Evolutionary conservation across 2,329 filamentous ascomycete genomes (phyloP), one percentile per base, ranked within the genome.

Genomic region (Ophiostoma montium): DNA sequence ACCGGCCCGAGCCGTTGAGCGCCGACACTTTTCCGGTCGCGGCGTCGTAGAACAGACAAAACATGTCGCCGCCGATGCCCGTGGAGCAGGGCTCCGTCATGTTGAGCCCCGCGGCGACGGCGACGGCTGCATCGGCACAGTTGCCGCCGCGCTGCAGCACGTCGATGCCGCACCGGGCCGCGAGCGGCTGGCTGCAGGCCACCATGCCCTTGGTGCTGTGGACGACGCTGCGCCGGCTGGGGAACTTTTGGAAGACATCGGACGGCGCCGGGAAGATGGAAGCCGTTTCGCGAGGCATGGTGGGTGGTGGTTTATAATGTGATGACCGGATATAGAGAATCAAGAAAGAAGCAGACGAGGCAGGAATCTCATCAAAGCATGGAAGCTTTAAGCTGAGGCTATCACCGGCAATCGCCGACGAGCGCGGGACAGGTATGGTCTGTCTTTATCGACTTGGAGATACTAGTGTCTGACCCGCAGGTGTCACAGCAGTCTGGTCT

Each of bases 31-130:
- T 84, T 61, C 84, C 84, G 0, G 82, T 86, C 57, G 82, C 76
- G 38, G 87, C 86, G 61, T 94, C 78, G 69, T 90, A 96, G 71
- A 79, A 95, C 33, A 96, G 77, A 64, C 89, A 89, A 68, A 96
- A 98, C 80, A 95, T 88, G 67, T 98, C 92, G 54, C 92, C 92
- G 50, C 92, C 92, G 52, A 98, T 95, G 36, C 92, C 92, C 1
- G 92, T 96, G 6, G 85, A 92, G 52, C 81, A 80, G 8, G 92
- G 92, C 62, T 98, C 92, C 0, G 90, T 95, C 61, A 96, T 77
- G 66, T 95, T 96, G 50, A 98, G 72, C 5, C 81, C 88, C 31
- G 92, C 92, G 41, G 92, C 90, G 53, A 94, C 86, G 39, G 92
- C 92, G 4, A 96, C 86, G 9, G 92, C 90, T n/a, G 92, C 90